Conservation (phyloP, 2,329 filamentous ascomycete genomes). For the Huntiella moniliformis region DNA sequence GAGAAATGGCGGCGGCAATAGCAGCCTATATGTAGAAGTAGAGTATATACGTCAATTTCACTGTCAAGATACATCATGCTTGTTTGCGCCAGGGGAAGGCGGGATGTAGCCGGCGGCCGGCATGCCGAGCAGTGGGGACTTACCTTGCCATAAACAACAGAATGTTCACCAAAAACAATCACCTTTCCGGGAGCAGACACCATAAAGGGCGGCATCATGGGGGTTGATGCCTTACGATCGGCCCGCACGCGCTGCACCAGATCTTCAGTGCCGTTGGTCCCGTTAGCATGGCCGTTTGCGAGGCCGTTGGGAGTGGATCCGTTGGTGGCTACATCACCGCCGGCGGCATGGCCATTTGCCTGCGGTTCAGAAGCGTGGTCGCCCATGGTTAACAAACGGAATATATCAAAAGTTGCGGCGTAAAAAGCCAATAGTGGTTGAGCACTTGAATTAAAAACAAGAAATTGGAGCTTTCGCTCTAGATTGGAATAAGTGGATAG, state of each 20-base stretch:
- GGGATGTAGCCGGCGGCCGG: constrained; percentile 4
- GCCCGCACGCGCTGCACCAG: constrained; percentile 21
- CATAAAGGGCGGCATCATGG: constrained; percentile 81
- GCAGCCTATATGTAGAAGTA: constrained; percentile 39
- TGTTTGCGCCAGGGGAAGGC: neutral
- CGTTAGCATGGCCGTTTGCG: constrained; percentile 14
- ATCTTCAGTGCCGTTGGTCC: constrained; percentile 19
- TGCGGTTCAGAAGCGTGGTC: constrained; percentile 2
- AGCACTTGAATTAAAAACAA: neutral
- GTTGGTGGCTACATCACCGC: neutral
- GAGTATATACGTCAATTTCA: constrained; percentile 1
- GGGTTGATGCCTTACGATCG: constrained; percentile 39
- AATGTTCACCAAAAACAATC: constrained; percentile 94
- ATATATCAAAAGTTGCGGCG: neutral
- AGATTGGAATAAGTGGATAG: neutral
- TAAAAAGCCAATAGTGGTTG: neutral
- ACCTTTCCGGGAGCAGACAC: constrained; percentile 95
- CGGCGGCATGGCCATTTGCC: constrained; percentile 3
- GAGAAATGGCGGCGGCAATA: constrained; percentile 83
- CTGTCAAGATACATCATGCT: neutral
- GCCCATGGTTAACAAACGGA: constrained; percentile 2
- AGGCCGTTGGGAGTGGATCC: constrained; percentile 2
- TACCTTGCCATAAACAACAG: constrained; percentile 93
- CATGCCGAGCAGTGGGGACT: constrained; percentile 12
- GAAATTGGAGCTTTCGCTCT: too few species aligned